phyloP scores from a whole-genome alignment of 192 early-diverging fungal genomes.

The Chytriomyces sp. region DNA sequence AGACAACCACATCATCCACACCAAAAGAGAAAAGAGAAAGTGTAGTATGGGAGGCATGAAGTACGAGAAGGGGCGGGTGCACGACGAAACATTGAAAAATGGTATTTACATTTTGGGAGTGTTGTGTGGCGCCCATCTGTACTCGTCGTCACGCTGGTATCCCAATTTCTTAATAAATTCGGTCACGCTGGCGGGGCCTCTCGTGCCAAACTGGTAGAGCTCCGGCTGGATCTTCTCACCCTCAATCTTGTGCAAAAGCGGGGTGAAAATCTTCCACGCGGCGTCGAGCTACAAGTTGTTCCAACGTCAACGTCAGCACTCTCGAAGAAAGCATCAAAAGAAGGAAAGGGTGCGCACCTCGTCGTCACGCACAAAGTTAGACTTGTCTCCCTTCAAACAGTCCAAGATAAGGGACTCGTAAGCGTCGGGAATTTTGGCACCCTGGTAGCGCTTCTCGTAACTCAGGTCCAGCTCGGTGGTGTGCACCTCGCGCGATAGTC shows the following conservation, averaged over 20 bases:
- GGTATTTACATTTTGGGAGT: slow-evolving; percentile 12
- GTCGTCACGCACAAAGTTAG: slow-evolving; percentile 84
- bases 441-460: slow-evolving; percentile 86
- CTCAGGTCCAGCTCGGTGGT: slow-evolving; percentile 93
- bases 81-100: too few relatives aligned
- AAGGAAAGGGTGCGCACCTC: slow-evolving; percentile 28
- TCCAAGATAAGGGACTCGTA: slow-evolving; percentile 97
- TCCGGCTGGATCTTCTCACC: slow-evolving; percentile 60
- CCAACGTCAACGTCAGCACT: too few relatives aligned
- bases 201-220: slow-evolving; percentile 78
- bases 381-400: slow-evolving; percentile 87
- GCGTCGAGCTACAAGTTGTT: slow-evolving; percentile 67
- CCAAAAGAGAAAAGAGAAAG: too few relatives aligned
- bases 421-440: slow-evolving; percentile 92
- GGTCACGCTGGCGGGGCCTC: slow-evolving; percentile 77
- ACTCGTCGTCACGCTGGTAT: slow-evolving; percentile 42
- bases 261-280: slow-evolving; percentile 98
- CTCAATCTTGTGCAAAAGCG: slow-evolving; percentile 89
- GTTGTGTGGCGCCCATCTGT: slow-evolving; percentile 44
- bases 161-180: slow-evolving; percentile 73
- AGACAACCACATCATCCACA: too few relatives aligned
- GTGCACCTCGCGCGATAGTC: slow-evolving; percentile 78
- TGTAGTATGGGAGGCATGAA: too few relatives aligned
- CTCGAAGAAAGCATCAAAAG: neutral
- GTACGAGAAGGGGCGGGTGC: too few relatives aligned